A percentile compares a stretch with the other conserved stretches of the same genome.
These are phyloP conservation scores for Caryopteris hybrid DNA, from an alignment of 305 asterid species.

Conservation along the genomic window DNA sequence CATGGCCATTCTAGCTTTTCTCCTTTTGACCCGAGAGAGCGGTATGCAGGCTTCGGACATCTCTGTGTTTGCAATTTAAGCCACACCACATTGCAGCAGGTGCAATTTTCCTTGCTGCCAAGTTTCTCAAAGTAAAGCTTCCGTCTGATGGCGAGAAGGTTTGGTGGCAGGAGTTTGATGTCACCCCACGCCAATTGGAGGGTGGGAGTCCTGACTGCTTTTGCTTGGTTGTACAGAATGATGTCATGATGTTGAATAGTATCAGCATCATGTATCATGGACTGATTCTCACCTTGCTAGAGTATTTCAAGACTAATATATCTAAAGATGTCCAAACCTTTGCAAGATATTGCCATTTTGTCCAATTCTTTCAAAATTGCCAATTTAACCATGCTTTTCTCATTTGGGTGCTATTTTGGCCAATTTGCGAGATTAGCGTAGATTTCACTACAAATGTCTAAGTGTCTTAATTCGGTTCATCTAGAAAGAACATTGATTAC, in stretches of 20 bases:
- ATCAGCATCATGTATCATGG: slow-evolving; percentile 25
- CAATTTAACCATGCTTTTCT: neutral
- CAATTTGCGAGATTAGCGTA: neutral
- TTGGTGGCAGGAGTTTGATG: slow-evolving; percentile 99
- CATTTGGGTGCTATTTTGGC: neutral
- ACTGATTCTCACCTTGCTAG: slow-evolving; percentile 16
- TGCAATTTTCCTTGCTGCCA: slow-evolving; percentile 98
- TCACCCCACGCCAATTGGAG: slow-evolving; percentile 99
- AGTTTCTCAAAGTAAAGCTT: slow-evolving; percentile 98
- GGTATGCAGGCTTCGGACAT: slow-evolving; percentile 98
- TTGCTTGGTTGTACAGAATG: slow-evolving; percentile 23
- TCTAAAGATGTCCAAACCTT: neutral
- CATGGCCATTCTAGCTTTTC: slow-evolving; percentile 53
- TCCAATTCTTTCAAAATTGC: neutral
- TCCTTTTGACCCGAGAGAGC: slow-evolving; percentile 76
- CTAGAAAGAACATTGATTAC: too few species aligned
- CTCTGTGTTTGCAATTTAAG: slow-evolving; percentile 97
- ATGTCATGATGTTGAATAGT: slow-evolving; percentile 23
- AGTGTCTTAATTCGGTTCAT: neutral
- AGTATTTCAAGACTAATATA: neutral
- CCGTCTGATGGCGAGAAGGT: slow-evolving; percentile 93
- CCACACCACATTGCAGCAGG: slow-evolving; percentile 99
- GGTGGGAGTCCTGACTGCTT: slow-evolving; percentile 62
- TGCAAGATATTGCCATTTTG: neutral
- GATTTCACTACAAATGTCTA: neutral